Evolutionary conservation across 768 basidiomycete genomes (phyloP).

Genomic region (Suillus placidus): DNA sequence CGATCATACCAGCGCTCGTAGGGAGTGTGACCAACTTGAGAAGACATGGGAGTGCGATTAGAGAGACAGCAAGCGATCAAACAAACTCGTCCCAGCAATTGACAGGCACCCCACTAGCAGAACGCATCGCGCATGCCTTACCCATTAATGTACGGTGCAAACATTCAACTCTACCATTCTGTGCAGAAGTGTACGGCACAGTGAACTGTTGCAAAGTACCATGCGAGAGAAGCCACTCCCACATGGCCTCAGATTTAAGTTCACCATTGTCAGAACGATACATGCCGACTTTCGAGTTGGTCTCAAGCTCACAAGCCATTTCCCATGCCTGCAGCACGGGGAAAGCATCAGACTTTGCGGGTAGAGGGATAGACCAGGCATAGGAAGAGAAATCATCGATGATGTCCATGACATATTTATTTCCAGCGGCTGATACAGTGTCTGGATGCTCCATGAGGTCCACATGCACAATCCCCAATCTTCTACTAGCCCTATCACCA

Average conservation of each 20-base stretch:
- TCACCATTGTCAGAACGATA: conserved; percentile 30
- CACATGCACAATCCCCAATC: background rate
- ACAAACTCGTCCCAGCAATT: conserved; percentile 30
- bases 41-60: too few species aligned
- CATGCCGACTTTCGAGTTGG: conserved; percentile 15
- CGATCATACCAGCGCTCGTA: too few species aligned
- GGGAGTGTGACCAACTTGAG: too few species aligned
- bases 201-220: conserved; percentile 13
- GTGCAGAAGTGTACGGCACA: too few species aligned
- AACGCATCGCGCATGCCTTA: conserved; percentile 32
- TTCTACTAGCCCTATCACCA: background rate
- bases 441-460: conserved; percentile 9
- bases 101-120: conserved; percentile 26
- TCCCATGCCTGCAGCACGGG: conserved; percentile 33
- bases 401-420: conserved; percentile 8
- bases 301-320: conserved; percentile 23
- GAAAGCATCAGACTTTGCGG: conserved; percentile 28
- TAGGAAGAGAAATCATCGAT: conserved; percentile 16
- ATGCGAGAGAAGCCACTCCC: conserved; percentile 13
- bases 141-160: conserved; percentile 39
- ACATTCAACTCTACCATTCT: background rate
- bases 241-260: conserved; percentile 18
- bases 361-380: conserved; percentile 35
- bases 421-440: background rate
- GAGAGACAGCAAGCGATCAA: too few species aligned